A percentile compares a stretch with the other conserved stretches of the same genome.
Evolutionary conservation across 2,329 filamentous ascomycete genomes (phyloP).

Genomic region (Ceratocystiopsis minuta): DNA sequence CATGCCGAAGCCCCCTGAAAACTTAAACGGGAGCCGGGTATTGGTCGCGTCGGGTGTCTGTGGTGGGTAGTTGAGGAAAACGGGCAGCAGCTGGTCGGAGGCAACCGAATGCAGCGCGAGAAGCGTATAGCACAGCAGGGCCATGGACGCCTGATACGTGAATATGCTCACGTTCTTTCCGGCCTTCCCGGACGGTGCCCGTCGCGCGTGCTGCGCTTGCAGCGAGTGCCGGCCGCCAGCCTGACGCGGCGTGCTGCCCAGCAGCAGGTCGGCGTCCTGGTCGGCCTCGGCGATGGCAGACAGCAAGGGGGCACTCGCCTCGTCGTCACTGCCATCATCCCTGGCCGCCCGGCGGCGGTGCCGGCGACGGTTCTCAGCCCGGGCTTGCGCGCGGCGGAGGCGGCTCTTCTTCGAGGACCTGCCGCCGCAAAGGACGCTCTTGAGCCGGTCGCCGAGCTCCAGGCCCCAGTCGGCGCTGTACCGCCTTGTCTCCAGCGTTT

Average conservation of each 20-base stretch:
- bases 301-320: no score
- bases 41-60: slow-evolving; percentile 36
- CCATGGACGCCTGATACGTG: slow-evolving; percentile 15
- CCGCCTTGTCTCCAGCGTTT: slow-evolving; percentile 62
- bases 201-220: no score
- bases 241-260: no score
- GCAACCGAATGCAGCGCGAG: slow-evolving; percentile 68
- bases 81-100: slow-evolving; percentile 74
- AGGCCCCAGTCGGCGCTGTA: slow-evolving; percentile 58
- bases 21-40: slow-evolving; percentile 56
- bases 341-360: no score
- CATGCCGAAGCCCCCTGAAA: slow-evolving; percentile 63
- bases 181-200: background rate
- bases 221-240: no score
- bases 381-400: no score
- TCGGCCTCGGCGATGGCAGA: no score
- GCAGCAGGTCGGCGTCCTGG: no score
- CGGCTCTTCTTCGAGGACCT: background rate
- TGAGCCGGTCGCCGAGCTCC: slow-evolving; percentile 49
- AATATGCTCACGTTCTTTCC: slow-evolving; percentile 11
- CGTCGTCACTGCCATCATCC: no score
- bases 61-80: slow-evolving; percentile 65
- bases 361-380: no score
- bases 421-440: slow-evolving; percentile 13
- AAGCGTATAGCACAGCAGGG: slow-evolving; percentile 56